Base-by-base conservation (phyloP, 192 early-diverging fungal genomes). In the Umbelopsis sp. region DNA sequence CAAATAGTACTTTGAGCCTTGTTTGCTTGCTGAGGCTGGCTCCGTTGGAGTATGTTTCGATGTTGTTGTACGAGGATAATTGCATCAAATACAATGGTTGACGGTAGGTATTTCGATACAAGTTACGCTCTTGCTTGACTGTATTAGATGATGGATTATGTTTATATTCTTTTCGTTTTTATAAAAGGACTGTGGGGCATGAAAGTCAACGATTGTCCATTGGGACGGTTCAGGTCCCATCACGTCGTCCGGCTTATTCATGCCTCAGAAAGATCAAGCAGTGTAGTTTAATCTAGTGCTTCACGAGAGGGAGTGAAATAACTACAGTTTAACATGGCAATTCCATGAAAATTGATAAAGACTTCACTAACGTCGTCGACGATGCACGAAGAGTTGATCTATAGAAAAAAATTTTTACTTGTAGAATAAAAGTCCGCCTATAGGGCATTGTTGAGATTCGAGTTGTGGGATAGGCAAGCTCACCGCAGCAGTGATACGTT, bases 181-280 rank as follows among this genome's bases (percentile, higher is more conserved):
- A 34, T 11, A 34, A 29, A 36, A n/a, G 17, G 56, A 36, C 24
- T 62, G 56, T 62, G 12, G 17, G 31, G 56, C 56, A 62, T 29
- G 56, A 62, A 62, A 62, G 56, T 62, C 56, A 62, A 62, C 56
- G 56, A 12, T 31, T 62, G 56, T 62, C 56, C 56, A 62, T 62
- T 34, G 56, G 56, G 31, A 62, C 56, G 56, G 56, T 62, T 62
- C 56, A 62, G 56, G 56, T 62, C 31, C 56, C 56, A 54, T 62
- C 56, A 62, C 56, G 56, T 62, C 56, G 56, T 62, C 56, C 56
- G 56, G 56, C 56, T 62, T 62, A 62, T 62, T 62, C 56, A n/a
- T 62, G 56, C 56, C 31, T 34, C 26, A 34, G 11, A 16, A 62
- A 62, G 29, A 62, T 62, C 56, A 62, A 62, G 56, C 56, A 62